Conservation (phyloP, 2,329 filamentous ascomycete genomes). For the Beauveria caledonica region DNA sequence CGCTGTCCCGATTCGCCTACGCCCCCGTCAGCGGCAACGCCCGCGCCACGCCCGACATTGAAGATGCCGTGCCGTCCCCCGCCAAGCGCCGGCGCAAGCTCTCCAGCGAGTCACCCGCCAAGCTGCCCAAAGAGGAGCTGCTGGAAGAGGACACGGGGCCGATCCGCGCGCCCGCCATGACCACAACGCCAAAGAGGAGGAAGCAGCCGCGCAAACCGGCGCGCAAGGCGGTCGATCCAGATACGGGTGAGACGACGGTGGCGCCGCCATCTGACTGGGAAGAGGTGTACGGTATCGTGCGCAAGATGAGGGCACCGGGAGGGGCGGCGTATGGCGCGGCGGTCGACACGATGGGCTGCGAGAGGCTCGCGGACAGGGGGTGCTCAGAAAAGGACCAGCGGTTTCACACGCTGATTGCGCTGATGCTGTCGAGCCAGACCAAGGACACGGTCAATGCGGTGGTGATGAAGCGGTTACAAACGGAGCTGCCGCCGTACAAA, state of each 20-base stretch:
- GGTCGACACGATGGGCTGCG: constrained; percentile 97
- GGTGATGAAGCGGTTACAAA: constrained; percentile 72
- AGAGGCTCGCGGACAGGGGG: constrained; percentile 53
- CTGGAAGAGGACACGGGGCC: neutral
- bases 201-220: constrained; percentile 36
- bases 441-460: constrained; percentile 86
- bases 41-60: constrained; percentile 40
- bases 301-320: constrained; percentile 60
- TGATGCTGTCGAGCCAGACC: constrained; percentile 90
- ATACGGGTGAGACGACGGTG: constrained; percentile 31
- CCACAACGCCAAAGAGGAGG: constrained; percentile 28
- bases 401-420: constrained; percentile 76
- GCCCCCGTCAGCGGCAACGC: constrained; percentile 19
- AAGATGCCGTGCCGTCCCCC: constrained; percentile 39
- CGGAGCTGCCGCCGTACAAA: constrained; percentile 52
- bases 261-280: constrained; percentile 76
- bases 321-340: constrained; percentile 62
- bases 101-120: constrained; percentile 13
- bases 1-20: constrained; percentile 40
- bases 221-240: constrained; percentile 32
- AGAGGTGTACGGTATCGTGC: constrained; percentile 67
- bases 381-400: constrained; percentile 51
- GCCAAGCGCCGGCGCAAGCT: constrained; percentile 25
- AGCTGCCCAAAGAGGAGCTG: constrained; percentile 14
- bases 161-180: constrained; percentile 26